Evolutionary conservation across 306 rosid species (phyloP), one percentile per base, ranked within the genome.

Genomic region (Canavalia ensiformis): DNA sequence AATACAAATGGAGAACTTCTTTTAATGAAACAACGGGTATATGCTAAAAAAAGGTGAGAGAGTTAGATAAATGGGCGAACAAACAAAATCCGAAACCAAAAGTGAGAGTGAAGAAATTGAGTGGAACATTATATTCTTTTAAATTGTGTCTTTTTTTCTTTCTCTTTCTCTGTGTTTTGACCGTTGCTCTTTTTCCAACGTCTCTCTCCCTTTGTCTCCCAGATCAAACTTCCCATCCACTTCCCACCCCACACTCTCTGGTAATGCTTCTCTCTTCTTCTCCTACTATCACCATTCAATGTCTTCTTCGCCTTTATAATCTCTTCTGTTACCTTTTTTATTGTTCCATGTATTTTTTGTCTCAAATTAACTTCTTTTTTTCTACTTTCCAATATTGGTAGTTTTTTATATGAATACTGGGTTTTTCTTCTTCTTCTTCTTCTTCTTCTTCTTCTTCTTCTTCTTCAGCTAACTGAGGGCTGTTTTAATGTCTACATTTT

Each of bases 111-210:
- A 28, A 3, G 77, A 56, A 46, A 80, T 84, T 10, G 7, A 1
- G 10, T 1, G 3, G 2, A 73, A 29, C 25, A 77, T 35, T 1
- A 1, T 4, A 49, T 49, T 7, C 29, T 79, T 86, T 84, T 50
- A 60, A 41, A 74, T 6, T 30, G 69, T 80, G 59, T 79, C 41
- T 35, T 77, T 50, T 77, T 70, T 29, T 72, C 82, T 63, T 13
- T 52, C 46, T 46, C 28, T 33, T 50, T 39, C 28, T 64, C 8
- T 65, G 54, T 6, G 31, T 85, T 90, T 87, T 86, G 94, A 90
- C 97, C 94, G 94, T 92, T 90, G 74, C 91, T 87, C 88, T 88
- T 87, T 75, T 90, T 75, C 87, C 87, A 88, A 87, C 91, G 89
- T 86, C 90, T 92, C 88, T 88, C 86, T 84, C 41, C 83, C 50